Base-by-base conservation (phyloP, 2,329 filamentous ascomycete genomes). In the Aspergillus amoenus region DNA sequence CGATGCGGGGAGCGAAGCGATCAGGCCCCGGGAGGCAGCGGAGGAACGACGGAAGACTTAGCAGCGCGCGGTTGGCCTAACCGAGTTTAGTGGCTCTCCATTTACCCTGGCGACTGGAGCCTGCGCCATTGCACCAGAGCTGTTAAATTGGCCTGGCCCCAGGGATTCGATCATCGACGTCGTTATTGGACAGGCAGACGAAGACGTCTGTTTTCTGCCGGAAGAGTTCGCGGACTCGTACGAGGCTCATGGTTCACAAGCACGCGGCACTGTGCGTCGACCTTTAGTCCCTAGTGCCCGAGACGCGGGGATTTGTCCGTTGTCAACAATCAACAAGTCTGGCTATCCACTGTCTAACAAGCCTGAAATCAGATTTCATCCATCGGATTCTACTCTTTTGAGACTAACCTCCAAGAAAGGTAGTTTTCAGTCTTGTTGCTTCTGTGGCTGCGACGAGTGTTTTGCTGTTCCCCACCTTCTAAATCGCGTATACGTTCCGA, bases 31-130 rank as follows among this genome's bases (percentile, higher is more conserved):
- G 56, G 61, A 46, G 52, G 60, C 46, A 52, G 58, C 32, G 55
- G 65, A 45, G 80, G 30, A 34, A 13, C 27, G 44, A 27, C 27
- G 27, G 30, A 24, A 15, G 30, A 34, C 21, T 32, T 46, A 22
- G 42, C 18, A 21, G 3, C 42, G 27, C 27, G 27, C 27, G 39
- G 24, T 39, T 13, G 12, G 34, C 34, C 50, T 52, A 52, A 45
- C 42, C 42, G 41, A 34, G 50, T 45, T 32, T 42, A 24, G 39
- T 39, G 11, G 32, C 44, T 12, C 17, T 17, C 22, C 44, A 45
- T 45, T 46, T 34, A 18, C 15, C 27, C n/a, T 47, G 44, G 8
- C 45, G 6, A 15, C 45, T 21, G 15, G 15, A 34, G 6, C 43
- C 22, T 27, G 15, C 21, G 42, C 24, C 27, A 30, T 37, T 24